phyloP scores from a whole-genome alignment of 2,329 filamentous ascomycete genomes.

The Epichloe coenophiala region DNA sequence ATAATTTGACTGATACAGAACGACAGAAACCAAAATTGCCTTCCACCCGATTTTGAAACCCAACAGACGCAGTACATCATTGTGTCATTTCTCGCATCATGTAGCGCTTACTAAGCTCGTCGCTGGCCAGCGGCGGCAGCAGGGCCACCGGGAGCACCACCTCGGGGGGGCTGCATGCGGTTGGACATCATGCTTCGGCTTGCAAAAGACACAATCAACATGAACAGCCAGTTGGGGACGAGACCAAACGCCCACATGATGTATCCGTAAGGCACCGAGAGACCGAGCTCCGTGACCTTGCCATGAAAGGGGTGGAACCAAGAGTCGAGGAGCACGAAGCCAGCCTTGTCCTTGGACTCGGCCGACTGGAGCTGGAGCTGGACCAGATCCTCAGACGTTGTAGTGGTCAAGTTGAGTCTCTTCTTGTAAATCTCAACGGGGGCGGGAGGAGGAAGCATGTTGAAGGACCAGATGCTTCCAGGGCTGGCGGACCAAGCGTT shows the following conservation, averaged over 20 bases:
- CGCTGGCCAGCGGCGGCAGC: constrained; percentile 3
- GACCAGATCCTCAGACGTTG: constrained; percentile 49
- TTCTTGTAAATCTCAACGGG: constrained; percentile 51
- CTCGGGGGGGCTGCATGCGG: constrained; percentile 16
- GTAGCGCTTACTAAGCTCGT: background rate
- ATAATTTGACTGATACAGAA: background rate
- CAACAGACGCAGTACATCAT: background rate
- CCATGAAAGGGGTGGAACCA: constrained; percentile 69
- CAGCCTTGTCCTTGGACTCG: constrained; percentile 38
- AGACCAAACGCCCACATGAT: constrained; percentile 52
- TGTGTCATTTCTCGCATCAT: background rate
- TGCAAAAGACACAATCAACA: constrained; percentile 58
- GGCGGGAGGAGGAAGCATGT: constrained; percentile 50
- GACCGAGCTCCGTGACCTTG: constrained; percentile 44
- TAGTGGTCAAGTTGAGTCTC: constrained; percentile 55
- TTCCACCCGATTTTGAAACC: background rate
- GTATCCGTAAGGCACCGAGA: constrained; percentile 54
- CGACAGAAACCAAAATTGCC: background rate
- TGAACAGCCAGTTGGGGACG: constrained; percentile 63
- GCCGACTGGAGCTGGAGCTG: constrained; percentile 42
- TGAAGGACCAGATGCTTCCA: constrained; percentile 53
- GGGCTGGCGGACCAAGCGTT: constrained; percentile 56
- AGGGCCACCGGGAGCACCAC: constrained; percentile 6
- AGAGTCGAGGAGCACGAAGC: constrained; percentile 39
- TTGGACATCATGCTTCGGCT: constrained; percentile 57